A percentile compares a stretch with the other conserved stretches of the same genome.
Conservation (phyloP, 169 alveolate species). For the Amoebophrya sp. region DNA sequence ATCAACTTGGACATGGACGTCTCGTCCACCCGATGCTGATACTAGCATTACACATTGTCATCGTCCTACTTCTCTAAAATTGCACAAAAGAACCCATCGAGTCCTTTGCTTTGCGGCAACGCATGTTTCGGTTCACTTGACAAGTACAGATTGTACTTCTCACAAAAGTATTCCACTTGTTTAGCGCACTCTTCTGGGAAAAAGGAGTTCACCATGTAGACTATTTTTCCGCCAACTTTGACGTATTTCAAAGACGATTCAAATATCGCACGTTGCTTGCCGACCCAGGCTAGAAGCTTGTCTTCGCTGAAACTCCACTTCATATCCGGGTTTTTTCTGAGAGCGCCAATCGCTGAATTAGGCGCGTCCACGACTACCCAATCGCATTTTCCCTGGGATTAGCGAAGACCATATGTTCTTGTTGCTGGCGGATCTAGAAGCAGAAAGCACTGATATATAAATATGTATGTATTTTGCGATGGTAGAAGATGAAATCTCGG, state of each 20-base stretch:
- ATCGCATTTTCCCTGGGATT: slow-evolving; percentile 1
- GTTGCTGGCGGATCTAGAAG: too few species aligned
- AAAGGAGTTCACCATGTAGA: slow-evolving; percentile 78
- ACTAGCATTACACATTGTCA: too few species aligned
- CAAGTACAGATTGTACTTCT: slow-evolving; percentile 58
- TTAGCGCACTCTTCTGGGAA: slow-evolving; percentile 69
- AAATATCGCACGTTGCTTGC: slow-evolving; percentile 63
- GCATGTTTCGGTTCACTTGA: slow-evolving; percentile 71
- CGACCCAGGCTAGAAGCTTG: slow-evolving; percentile 49
- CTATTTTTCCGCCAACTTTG: slow-evolving; percentile 71
- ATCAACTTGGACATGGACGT: too few species aligned
- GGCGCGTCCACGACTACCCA: slow-evolving; percentile 4
- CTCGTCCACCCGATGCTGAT: too few species aligned
- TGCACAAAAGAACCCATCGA: slow-evolving; percentile 89
- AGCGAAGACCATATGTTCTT: too few species aligned
- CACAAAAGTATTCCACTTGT: slow-evolving; percentile 60
- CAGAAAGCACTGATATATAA: too few species aligned
- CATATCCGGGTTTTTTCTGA: slow-evolving; percentile 86
- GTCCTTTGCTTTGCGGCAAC: slow-evolving; percentile 78
- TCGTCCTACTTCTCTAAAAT: slow-evolving; percentile 58
- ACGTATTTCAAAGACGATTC: slow-evolving; percentile 61
- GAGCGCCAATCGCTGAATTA: slow-evolving; percentile 78
- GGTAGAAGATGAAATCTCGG: too few species aligned
- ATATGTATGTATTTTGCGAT: too few species aligned
- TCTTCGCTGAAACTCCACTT: slow-evolving; percentile 70